Base-by-base conservation (phyloP, 768 basidiomycete genomes). In the Mycena kentingensis region DNA sequence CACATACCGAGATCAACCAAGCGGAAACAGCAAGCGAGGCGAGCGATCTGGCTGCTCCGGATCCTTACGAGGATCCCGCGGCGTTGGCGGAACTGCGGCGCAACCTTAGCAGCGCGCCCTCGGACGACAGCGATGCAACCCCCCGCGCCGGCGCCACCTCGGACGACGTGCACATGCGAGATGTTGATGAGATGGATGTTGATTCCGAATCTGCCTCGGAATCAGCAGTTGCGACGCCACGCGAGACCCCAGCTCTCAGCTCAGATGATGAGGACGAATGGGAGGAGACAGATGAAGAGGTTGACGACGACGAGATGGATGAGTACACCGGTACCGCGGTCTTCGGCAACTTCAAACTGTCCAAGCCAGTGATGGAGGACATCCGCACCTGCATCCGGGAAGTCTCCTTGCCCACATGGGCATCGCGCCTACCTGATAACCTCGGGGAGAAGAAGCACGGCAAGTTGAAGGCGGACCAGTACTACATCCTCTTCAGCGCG, bases 391-490 rank as follows among this genome's bases (percentile, higher is more conserved):
- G 53, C 34, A 54, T 60, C n/a, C 3, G 15, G 3, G 29, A 54
- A 29, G 55, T 54, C 2, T 28, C 38, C 3, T 34, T 63, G 2
- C 65, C 65, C 1, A 46, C 52, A 16, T 61, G 50, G 47, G 38
- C 57, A 16, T 18, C 32, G 4, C 50, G 54, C 2, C 54, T 50
- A 31, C 65, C 63, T 18, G 27, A 4, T 18, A 64, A 66, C 29
- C 55, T 63, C 48, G 63, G 65, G 4, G 55, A 62, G 15, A 29
- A 35, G 2, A 37, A 21, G 2, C 63, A 64, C 42, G 61, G 63
- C 16, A 64, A 64, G 41, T 45, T 66, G 10, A 64, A 64, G 27
- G 61, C 60, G 29, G 50, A 62, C 25, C 39, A 66, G 27, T 60
- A 34, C 28, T 46, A 57, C 10, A 46, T 21, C 18, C 42, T 60